phyloP scores from a whole-genome alignment of 257 asterid species.

The Paulownia fortunei region DNA sequence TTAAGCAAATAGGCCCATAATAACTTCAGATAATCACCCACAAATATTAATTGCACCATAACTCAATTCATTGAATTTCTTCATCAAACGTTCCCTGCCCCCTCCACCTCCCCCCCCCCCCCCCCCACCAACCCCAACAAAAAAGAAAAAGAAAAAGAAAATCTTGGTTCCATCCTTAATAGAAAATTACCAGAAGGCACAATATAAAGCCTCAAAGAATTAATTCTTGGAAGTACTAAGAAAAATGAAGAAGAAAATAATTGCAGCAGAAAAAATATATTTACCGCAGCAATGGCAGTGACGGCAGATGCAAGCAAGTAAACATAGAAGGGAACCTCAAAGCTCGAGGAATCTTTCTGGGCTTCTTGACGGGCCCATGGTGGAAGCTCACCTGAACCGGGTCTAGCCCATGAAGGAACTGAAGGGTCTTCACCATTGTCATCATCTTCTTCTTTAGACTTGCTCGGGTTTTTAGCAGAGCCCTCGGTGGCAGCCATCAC shows the following conservation, averaged over 20 bases:
- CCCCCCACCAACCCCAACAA: too few species aligned
- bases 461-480: conserved; percentile 54
- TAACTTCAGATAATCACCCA: neutral
- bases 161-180: neutral
- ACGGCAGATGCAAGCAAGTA: conserved; percentile 91
- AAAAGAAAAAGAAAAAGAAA: neutral
- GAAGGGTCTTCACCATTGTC: conserved; percentile 55
- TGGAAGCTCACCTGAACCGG: conserved; percentile 80
- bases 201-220: neutral
- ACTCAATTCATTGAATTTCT: neutral
- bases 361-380: conserved; percentile 92
- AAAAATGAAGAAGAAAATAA: neutral
- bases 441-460: conserved; percentile 34
- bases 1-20: neutral
- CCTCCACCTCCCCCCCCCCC: too few species aligned
- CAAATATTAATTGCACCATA: neutral
- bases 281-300: conserved; percentile 97
- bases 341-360: conserved; percentile 57
- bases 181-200: neutral
- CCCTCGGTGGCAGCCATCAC: conserved; percentile 55
- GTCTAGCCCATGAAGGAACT: conserved; percentile 84
- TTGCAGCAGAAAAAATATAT: neutral
- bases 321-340: conserved; percentile 70
- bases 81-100: neutral
- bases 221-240: neutral